phyloP scores from a whole-genome alignment of 805 yeast species.

The Blastobotrys parvus region DNA sequence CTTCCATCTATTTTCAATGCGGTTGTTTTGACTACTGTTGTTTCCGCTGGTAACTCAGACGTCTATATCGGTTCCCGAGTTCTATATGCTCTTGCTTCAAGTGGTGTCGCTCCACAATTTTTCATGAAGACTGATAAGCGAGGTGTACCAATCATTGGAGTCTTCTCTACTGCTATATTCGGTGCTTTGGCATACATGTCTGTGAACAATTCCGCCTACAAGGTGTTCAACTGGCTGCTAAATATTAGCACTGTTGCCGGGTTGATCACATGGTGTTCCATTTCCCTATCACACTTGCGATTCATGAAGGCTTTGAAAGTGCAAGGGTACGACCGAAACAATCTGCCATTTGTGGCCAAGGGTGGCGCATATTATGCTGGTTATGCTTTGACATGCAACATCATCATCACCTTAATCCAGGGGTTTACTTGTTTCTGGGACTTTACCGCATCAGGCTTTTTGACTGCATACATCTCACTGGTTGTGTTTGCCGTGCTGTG shows the following conservation, averaged over 20 bases:
- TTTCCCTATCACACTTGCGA: constrained; percentile 56
- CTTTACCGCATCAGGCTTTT: constrained; percentile 44
- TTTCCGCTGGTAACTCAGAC: constrained; percentile 79
- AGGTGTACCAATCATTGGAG: constrained; percentile 64
- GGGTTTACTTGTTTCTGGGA: constrained; percentile 53
- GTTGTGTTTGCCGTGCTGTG: constrained; percentile 50
- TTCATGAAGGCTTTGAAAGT: constrained; percentile 58
- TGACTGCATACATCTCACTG: constrained; percentile 64
- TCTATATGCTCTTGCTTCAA: constrained; percentile 59
- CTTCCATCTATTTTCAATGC: constrained; percentile 77
- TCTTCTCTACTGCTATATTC: constrained; percentile 43
- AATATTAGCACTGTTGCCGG: constrained; percentile 73
- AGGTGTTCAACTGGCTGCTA: constrained; percentile 42
- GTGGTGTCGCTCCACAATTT: constrained; percentile 64
- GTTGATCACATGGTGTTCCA: constrained; percentile 65
- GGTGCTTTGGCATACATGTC: constrained; percentile 66
- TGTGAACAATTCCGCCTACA: constrained; percentile 31
- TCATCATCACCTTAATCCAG: constrained; percentile 56
- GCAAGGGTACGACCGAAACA: constrained; percentile 59
- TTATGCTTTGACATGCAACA: constrained; percentile 48
- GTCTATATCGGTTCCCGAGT: constrained; percentile 65
- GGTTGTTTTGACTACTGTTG: constrained; percentile 62
- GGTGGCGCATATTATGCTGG: constrained; percentile 62
- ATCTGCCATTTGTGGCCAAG: constrained; percentile 66
- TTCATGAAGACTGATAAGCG: constrained; percentile 52